Evolutionary conservation across 1,284 basidiomycete species (phyloP).

Genomic region (Phellopilus nigrolimitatus): DNA sequence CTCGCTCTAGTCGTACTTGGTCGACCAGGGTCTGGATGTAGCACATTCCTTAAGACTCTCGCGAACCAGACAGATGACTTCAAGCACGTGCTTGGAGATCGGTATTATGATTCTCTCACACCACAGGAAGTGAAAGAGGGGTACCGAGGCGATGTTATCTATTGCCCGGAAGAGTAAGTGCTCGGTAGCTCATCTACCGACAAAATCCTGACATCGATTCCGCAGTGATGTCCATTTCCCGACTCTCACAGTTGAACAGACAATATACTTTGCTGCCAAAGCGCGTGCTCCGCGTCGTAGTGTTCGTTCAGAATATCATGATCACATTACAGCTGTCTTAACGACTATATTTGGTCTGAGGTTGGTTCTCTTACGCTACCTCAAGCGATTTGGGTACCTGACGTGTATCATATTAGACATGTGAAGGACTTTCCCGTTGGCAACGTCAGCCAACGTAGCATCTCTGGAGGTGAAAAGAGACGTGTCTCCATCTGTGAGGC

Average conservation of each 20-base stretch:
- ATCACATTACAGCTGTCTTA: constrained; percentile 47
- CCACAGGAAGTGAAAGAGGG: constrained; percentile 46
- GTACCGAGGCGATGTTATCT: constrained; percentile 64
- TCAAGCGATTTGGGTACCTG: too few relatives aligned
- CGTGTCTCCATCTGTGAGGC: constrained; percentile 45
- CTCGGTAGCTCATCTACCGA: neutral
- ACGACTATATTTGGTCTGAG: constrained; percentile 68
- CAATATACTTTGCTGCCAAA: constrained; percentile 58
- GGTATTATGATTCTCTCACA: constrained; percentile 64
- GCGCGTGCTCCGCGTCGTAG: constrained; percentile 49
- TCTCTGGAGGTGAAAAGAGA: constrained; percentile 42
- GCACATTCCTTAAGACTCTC: constrained; percentile 67
- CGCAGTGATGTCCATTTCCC: constrained; percentile 66
- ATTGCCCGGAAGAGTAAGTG: constrained; percentile 53
- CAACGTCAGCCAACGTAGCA: constrained; percentile 40
- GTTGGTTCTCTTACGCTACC: too few relatives aligned
- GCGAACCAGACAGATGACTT: constrained; percentile 65
- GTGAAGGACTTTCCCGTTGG: constrained; percentile 41
- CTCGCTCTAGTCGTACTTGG: constrained; percentile 49
- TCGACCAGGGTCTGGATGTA: constrained; percentile 68
- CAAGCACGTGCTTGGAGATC: constrained; percentile 54
- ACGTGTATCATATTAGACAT: too few relatives aligned
- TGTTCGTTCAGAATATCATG: constrained; percentile 44
- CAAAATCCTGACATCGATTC: constrained; percentile 1
- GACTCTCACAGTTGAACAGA: constrained; percentile 67